These are phyloP conservation scores for Coccomyxa sp. DNA, from an alignment of 139 green algal species.

Conservation along the genomic window DNA sequence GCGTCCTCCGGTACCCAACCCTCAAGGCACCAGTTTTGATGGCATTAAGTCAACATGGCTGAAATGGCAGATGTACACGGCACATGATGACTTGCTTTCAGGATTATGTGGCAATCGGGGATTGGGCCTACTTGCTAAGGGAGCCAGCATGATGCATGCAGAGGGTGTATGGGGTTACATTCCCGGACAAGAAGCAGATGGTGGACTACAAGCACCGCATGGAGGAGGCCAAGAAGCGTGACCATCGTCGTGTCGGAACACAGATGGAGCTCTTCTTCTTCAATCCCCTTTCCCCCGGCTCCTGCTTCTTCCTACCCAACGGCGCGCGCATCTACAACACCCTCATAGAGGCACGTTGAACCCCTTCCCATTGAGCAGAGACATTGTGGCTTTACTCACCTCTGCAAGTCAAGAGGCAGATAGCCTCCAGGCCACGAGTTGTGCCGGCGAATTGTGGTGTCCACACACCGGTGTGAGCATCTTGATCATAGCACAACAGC, in stretches of 20 bases:
- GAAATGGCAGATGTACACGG: background rate
- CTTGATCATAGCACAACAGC: too few species aligned
- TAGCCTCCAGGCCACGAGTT: background rate
- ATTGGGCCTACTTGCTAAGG: too few species aligned
- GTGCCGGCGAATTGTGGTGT: too few species aligned
- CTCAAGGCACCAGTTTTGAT: background rate
- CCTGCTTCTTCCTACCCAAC: slow-evolving; percentile 92
- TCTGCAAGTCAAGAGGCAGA: background rate
- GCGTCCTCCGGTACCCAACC: background rate
- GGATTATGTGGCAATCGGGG: too few species aligned
- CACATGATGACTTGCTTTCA: background rate
- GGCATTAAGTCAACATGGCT: background rate
- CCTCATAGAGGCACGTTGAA: slow-evolving; percentile 49
- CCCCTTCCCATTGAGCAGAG: too few species aligned
- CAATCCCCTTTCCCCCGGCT: slow-evolving; percentile 87
- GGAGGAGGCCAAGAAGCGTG: slow-evolving; percentile 97
- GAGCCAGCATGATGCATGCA: background rate
- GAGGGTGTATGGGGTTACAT: slow-evolving; percentile 96
- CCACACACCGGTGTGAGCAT: too few species aligned
- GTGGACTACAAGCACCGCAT: slow-evolving; percentile 93
- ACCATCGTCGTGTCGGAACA: slow-evolving; percentile 89
- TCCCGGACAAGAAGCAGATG: slow-evolving; percentile 89
- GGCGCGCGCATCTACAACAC: slow-evolving; percentile 93
- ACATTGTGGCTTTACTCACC: background rate
- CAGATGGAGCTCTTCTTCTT: slow-evolving; percentile 92